Base-by-base conservation (phyloP, 2,329 filamentous ascomycete genomes). In the Colletotrichum sp. region DNA sequence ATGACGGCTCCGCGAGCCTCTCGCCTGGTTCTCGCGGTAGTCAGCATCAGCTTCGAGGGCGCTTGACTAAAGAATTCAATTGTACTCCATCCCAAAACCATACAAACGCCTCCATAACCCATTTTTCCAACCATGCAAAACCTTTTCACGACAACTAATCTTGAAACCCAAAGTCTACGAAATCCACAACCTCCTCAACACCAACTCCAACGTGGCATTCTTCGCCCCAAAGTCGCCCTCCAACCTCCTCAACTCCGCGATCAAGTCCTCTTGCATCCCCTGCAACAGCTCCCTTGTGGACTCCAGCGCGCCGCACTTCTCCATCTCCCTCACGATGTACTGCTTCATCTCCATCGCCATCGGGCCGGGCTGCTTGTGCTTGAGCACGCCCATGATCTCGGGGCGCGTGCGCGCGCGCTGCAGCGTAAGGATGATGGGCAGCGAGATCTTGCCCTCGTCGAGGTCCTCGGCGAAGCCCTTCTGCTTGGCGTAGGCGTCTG, bases 401-500 rank as follows among this genome's bases (percentile, higher is more conserved):
- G 67, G 67, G 6, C 55, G 32, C 34, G 34, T 70, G 10, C 55
- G 67, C 16, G 30, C 36, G 26, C 60, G 10, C 56, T 70, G 55
- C 15, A 61, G 38, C 0, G 26, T 62, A 13, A 62, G 77, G 24
- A 85, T 81, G 9, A 86, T 71, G 2, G 78, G 79, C 10, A 84
- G 76, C 3, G 85, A 86, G 56, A 83, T 82, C 77, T 88, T 87
- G 1, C 85, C 84, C 76, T 87, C 85, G 36, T 83, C 82, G 0
- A 87, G 80, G 68, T 87, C 85, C 38, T 86, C 85, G 68, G 81
- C 83, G 75, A 85, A 84, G 1, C 86, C 85, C 73, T 87, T 87
- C 43, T 83, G 77, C 2, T 77, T 75, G 9, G 82, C 79, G 70
- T 86, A 87, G 79, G 82, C 38, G 3, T 43, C 62, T 1, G 79